Percentiles rank a stretch among this genome's conserved stretches.
Evolutionary conservation across 2,329 filamentous ascomycete species (phyloP).

Genomic region (Botrytis medusae): DNA sequence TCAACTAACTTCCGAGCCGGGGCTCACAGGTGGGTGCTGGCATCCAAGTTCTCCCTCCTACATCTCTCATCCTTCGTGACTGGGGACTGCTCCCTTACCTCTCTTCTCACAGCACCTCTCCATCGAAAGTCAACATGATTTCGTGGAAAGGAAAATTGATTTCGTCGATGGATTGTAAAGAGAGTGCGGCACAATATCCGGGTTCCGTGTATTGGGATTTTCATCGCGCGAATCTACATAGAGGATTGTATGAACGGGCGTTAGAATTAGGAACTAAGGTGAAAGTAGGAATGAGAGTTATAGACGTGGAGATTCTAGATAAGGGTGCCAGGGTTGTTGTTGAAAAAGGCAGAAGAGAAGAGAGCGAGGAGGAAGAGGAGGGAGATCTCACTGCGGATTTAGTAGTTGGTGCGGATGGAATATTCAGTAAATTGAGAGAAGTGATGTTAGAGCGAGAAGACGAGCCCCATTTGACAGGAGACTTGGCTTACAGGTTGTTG

Average conservation of each 20-base stretch:
- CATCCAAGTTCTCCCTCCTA: conserved; percentile 36
- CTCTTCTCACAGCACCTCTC: conserved; percentile 33
- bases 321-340: conserved; percentile 35
- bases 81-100: conserved; percentile 32
- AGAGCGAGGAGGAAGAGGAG: conserved; percentile 33
- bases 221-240: conserved; percentile 49
- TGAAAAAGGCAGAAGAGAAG: conserved; percentile 38
- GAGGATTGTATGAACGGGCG: conserved; percentile 45
- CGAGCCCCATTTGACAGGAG: conserved; percentile 48
- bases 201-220: conserved; percentile 47
- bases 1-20: conserved; percentile 37
- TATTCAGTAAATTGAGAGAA: conserved; percentile 44
- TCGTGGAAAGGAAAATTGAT: conserved; percentile 40
- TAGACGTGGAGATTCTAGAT: conserved; percentile 31
- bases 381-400: conserved; percentile 38
- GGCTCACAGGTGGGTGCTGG: conserved; percentile 41
- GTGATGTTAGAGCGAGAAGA: conserved; percentile 46
- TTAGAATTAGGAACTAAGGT: conserved; percentile 42
- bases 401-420: conserved; percentile 45
- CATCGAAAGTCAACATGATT: conserved; percentile 53
- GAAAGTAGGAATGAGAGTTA: conserved; percentile 35
- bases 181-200: conserved; percentile 31
- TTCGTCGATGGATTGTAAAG: conserved; percentile 29
- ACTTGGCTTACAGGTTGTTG: conserved; percentile 48
- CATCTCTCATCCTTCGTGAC: conserved; percentile 30